Evolutionary conservation across 2,329 filamentous ascomycete species (phyloP), one percentile per base, ranked within the genome.

Genomic region (Colletotrichum euphorbiae): DNA sequence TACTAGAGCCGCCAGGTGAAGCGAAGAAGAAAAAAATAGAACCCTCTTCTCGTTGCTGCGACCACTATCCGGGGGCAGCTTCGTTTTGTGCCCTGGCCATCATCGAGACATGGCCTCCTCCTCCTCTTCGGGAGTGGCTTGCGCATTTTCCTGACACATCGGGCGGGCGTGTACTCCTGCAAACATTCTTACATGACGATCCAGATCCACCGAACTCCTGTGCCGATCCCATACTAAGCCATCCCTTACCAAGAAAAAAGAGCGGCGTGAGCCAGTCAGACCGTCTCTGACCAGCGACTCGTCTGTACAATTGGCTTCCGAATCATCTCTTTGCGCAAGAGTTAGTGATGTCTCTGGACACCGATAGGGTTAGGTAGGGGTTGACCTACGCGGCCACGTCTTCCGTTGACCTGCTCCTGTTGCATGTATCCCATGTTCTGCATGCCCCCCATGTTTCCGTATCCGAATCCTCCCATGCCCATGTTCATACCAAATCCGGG

Each of bases 381-480:
- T 75, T 78, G 76, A 77, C 86, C 81, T 84, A 88, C 86, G 75
- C 88, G 85, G 77, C 87, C 87, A 72, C 88, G 85, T 77, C 87
- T 80, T 71, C 80, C 76, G 76, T 86, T 87, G 71, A 81, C 82
- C 72, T 86, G 85, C 72, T 87, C 85, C 74, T 89, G 86, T 71
- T 83, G 83, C 79, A 85, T 80, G 73, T 86, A 88, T 17, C 81
- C 83, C 78, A 86, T 82, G 71, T 81, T 82, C 69, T 81, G 83
- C 78, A 84, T 81, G 21, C 80, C 73, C 13, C 75, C 77, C 76
- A 82, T 80, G 60, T 80, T 82, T 55, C 79, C 78, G 71, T 84
- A 85, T n/a, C 78, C 79, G 62, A 83, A 82, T 17, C 78, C 80
- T 40, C 78, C 80, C 76, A 85, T 82, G 66, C 77, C 77, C 76